These are phyloP conservation scores for Microthlaspi erraticum DNA, from an alignment of 345 rosid species.

Conservation along the genomic window DNA sequence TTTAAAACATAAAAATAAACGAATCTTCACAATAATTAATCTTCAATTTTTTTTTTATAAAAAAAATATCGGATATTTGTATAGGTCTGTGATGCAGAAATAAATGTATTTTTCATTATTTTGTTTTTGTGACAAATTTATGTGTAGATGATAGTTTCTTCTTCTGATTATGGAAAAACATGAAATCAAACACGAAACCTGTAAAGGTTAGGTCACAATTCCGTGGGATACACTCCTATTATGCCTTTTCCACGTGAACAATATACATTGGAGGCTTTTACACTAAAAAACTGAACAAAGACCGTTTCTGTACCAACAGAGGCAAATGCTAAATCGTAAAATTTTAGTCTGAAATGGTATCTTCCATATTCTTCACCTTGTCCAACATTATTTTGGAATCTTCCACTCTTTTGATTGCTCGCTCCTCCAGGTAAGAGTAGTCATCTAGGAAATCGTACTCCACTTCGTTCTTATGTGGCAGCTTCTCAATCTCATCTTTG, in stretches of 20 bases:
- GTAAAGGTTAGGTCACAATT: not conserved
- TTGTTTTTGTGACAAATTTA: not conserved
- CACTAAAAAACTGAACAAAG: too few species aligned
- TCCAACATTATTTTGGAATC: too few species aligned
- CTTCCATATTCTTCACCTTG: too few species aligned
- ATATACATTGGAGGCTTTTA: too few species aligned
- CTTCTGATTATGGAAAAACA: not conserved
- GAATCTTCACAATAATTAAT: not conserved
- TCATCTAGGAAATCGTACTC: too few species aligned
- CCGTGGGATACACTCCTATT: conserved; percentile 39
- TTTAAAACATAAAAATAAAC: not conserved
- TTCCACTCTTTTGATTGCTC: too few species aligned
- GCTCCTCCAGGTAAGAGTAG: too few species aligned
- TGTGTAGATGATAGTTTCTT: not conserved
- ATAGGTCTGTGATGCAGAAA: not conserved
- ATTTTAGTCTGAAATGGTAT: too few species aligned
- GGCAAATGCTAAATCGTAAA: too few species aligned
- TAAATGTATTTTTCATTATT: not conserved
- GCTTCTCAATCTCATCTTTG: too few species aligned
- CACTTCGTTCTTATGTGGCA: too few species aligned
- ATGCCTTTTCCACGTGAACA: not conserved
- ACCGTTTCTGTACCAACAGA: too few species aligned
- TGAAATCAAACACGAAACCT: not conserved
- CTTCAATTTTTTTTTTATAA: not conserved
- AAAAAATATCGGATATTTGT: not conserved